These are phyloP conservation scores for Fusarium foetens DNA, from an alignment of 2,329 filamentous ascomycete species.

Conservation along the genomic window DNA sequence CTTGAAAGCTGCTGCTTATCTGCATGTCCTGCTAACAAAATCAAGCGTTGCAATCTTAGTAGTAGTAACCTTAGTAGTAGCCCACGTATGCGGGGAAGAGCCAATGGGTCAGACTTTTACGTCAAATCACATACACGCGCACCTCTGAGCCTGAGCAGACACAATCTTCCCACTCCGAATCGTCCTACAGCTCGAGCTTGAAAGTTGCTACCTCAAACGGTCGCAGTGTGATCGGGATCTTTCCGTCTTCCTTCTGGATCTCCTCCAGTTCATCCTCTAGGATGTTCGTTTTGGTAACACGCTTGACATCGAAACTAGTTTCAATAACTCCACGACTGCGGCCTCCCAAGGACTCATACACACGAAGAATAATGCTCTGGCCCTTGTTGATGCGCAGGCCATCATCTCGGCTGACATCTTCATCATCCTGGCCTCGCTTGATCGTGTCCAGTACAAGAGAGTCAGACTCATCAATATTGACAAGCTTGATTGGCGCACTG, in stretches of 20 bases:
- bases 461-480: conserved; percentile 61
- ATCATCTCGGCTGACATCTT: conserved; percentile 72
- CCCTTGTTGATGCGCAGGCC: conserved; percentile 74
- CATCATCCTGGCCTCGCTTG: conserved; percentile 92
- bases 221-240: conserved; percentile 72
- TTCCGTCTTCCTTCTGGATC: conserved; percentile 60
- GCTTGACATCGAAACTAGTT: conserved; percentile 76
- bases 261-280: conserved; percentile 87
- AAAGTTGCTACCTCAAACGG: conserved; percentile 90
- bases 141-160: conserved; percentile 38
- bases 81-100: background rate
- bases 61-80: background rate
- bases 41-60: background rate
- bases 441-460: conserved; percentile 86
- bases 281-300: conserved; percentile 84
- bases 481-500: conserved; percentile 70
- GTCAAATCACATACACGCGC: conserved; percentile 28
- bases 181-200: conserved; percentile 65
- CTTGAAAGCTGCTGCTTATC: background rate
- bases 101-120: background rate
- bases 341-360: conserved; percentile 91
- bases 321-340: conserved; percentile 76
- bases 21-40: background rate
- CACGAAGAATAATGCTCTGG: conserved; percentile 81
- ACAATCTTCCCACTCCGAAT: conserved; percentile 41